These are phyloP conservation scores for Corchorus capsularis DNA, from an alignment of 345 rosid genomes.

Conservation along the genomic window DNA sequence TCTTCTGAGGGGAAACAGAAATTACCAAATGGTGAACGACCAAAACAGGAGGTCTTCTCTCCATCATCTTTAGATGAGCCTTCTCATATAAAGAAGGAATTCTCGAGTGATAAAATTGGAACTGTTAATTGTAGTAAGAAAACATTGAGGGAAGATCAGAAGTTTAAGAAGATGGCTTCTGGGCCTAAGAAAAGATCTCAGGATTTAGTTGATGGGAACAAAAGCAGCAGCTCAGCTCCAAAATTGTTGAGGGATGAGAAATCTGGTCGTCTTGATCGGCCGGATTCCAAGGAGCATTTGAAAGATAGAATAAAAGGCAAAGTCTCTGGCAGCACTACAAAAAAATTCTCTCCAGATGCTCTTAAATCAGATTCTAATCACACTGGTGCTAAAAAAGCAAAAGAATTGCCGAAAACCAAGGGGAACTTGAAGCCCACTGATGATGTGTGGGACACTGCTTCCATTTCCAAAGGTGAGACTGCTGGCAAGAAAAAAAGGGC, in stretches of 20 bases:
- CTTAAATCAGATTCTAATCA: constrained; percentile 35
- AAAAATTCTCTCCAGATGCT: constrained; percentile 30
- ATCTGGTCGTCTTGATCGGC: constrained; percentile 22
- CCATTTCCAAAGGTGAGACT: constrained; percentile 32
- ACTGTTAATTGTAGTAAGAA: constrained; percentile 32
- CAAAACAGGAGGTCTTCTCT: constrained; percentile 34
- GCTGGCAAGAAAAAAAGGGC: constrained; percentile 40
- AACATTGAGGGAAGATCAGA: constrained; percentile 42
- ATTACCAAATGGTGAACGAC: constrained; percentile 37
- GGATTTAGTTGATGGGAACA: constrained; percentile 36
- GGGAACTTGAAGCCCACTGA: constrained; percentile 34
- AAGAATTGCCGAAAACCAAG: constrained; percentile 37
- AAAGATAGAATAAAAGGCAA: constrained; percentile 43
- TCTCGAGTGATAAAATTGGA: constrained; percentile 37
- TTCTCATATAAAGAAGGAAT: constrained; percentile 38
- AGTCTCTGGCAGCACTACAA: constrained; percentile 29
- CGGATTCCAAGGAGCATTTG: constrained; percentile 37
- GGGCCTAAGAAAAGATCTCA: constrained; percentile 40
- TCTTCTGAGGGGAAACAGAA: constrained; percentile 47
- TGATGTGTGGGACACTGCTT: constrained; percentile 29
- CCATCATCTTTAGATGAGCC: constrained; percentile 32
- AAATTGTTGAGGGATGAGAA: constrained; percentile 36
- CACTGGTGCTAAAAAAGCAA: constrained; percentile 37
- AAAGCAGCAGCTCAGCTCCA: constrained; percentile 28
- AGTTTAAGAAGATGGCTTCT: constrained; percentile 36